A percentile compares a stretch with the other conserved stretches of the same genome.
Evolutionary conservation across 1,284 basidiomycete genomes (phyloP).

Genomic region (Boletus semigastroideus): DNA sequence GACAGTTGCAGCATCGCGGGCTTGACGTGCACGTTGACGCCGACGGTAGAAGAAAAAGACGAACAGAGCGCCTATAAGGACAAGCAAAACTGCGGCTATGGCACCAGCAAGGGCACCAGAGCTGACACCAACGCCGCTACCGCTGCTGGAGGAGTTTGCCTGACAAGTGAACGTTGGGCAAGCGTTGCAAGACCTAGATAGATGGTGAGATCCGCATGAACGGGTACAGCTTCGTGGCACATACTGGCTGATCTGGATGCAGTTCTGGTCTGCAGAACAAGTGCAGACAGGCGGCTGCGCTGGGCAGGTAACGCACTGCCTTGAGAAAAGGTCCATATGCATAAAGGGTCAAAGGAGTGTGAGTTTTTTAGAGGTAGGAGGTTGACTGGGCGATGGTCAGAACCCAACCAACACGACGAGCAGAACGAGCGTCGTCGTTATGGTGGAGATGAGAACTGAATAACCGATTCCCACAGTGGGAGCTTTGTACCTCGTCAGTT

Average conservation of each 20-base stretch:
- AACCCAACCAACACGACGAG: background rate
- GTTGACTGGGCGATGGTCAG: conserved; percentile 3
- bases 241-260: conserved; percentile 59
- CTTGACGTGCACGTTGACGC: conserved; percentile 34
- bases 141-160: conserved; percentile 10
- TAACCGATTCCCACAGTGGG: conserved; percentile 5
- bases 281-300: conserved; percentile 47
- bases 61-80: conserved; percentile 50
- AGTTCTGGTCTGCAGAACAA: conserved; percentile 54
- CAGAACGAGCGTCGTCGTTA: conserved; percentile 2
- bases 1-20: conserved; percentile 22
- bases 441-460: background rate
- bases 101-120: conserved; percentile 74
- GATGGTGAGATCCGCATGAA: conserved; percentile 13
- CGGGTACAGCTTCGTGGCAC: conserved; percentile 20
- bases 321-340: conserved; percentile 49
- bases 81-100: conserved; percentile 60
- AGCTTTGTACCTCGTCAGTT: background rate
- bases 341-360: conserved; percentile 44
- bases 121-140: conserved; percentile 44
- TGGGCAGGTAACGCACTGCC: conserved; percentile 46
- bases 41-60: conserved; percentile 68
- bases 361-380: conserved; percentile 12
- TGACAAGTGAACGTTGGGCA: conserved; percentile 46
- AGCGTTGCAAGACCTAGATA: conserved; percentile 53